Evolutionary conservation across 192 early-diverging fungal species (phyloP).

Genomic region (Chytriomyces sp.): DNA sequence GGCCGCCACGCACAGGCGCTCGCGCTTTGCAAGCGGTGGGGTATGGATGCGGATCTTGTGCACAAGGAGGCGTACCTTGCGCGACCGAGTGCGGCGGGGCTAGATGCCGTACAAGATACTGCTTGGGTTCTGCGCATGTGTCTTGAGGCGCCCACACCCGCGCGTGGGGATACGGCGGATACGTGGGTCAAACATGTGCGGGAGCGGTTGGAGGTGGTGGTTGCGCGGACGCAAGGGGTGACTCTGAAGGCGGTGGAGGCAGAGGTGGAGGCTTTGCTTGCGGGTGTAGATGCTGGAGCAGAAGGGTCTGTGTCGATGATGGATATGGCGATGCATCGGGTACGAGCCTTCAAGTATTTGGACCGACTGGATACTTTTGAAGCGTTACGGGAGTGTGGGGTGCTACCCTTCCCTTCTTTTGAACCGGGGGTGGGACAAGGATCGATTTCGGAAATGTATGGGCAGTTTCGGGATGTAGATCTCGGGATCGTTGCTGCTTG

Average conservation of each 20-base stretch:
- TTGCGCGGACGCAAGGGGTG: conserved; percentile 51
- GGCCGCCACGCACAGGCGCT: conserved; percentile 61
- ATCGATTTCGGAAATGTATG: conserved; percentile 54
- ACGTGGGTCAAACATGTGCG: neutral
- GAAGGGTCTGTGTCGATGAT: conserved; percentile 1
- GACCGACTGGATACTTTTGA: conserved; percentile 65
- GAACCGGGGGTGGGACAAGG: conserved; percentile 6
- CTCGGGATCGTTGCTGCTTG: conserved; percentile 59
- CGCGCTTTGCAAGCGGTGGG: conserved; percentile 53
- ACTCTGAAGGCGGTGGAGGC: conserved; percentile 44
- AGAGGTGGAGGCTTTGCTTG: conserved; percentile 40
- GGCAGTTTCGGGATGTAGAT: conserved; percentile 63
- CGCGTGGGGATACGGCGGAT: too few species aligned
- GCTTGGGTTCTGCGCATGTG: conserved; percentile 4
- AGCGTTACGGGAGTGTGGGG: conserved; percentile 46
- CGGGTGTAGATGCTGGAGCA: conserved; percentile 20
- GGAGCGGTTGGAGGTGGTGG: conserved; percentile 54
- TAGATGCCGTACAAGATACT: conserved; percentile 30
- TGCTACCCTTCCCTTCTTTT: conserved; percentile 3
- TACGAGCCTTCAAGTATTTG: conserved; percentile 61
- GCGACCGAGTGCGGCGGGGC: conserved; percentile 46
- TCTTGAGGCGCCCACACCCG: too few species aligned
- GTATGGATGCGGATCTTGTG: conserved; percentile 60
- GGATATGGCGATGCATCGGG: conserved; percentile 49
- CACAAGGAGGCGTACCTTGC: conserved; percentile 63